Percentiles rank a stretch among this genome's conserved stretches.
Conservation (phyloP, 148 eudicot species). For the Mesembryanthemum crystallinum region DNA sequence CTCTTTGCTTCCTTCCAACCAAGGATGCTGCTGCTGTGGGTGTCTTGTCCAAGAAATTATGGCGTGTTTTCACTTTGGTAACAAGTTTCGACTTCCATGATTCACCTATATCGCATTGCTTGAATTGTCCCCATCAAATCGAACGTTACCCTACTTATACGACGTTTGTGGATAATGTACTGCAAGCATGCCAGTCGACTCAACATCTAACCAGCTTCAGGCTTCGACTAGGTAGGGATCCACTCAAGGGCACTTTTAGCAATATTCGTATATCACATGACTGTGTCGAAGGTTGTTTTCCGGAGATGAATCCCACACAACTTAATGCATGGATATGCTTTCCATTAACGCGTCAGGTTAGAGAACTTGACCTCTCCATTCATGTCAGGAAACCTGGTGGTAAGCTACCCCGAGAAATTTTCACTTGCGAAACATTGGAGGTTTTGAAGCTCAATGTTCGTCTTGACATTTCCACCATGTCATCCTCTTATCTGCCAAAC, state of each 20-base stretch:
- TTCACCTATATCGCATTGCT: background rate
- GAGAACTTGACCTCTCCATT: too few relatives aligned
- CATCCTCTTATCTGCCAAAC: too few relatives aligned
- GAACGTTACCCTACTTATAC: background rate
- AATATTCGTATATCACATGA: too few relatives aligned
- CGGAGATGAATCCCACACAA: too few relatives aligned
- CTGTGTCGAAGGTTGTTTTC: background rate
- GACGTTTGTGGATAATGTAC: conserved; percentile 5
- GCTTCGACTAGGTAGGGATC: conserved; percentile 3
- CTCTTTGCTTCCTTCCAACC: conserved; percentile 20
- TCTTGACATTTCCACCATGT: too few relatives aligned
- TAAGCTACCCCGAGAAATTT: too few relatives aligned
- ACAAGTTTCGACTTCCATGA: conserved; percentile 18
- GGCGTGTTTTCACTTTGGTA: conserved; percentile 6
- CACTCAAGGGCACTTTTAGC: too few relatives aligned
- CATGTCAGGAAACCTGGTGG: too few relatives aligned
- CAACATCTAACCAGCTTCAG: conserved; percentile 13
- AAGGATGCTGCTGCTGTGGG: conserved; percentile 21
- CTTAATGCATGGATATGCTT: too few relatives aligned
- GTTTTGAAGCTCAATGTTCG: too few relatives aligned
- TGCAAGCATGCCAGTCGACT: background rate
- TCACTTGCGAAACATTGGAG: too few relatives aligned
- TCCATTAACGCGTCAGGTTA: too few relatives aligned
- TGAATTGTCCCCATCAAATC: background rate
- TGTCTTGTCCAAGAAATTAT: conserved; percentile 14